Base-by-base conservation (phyloP, 2,329 filamentous ascomycete genomes). In the Trichoderma atroviride region DNA sequence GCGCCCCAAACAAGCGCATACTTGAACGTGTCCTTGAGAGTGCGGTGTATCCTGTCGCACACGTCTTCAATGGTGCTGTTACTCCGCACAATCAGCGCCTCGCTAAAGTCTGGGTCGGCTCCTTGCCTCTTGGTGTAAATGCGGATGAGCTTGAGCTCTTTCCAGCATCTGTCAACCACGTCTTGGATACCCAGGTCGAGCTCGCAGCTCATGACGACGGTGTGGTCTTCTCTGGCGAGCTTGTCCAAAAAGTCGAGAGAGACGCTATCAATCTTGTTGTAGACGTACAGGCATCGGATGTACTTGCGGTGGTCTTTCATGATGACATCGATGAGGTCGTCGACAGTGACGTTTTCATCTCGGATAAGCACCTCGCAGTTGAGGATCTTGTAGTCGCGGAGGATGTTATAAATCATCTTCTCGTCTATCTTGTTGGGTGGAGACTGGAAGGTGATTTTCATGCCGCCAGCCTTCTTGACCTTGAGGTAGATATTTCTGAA, bases 291-390 rank as follows among this genome's bases (percentile, higher is more conserved):
- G 78, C 93, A 91, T 79, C 86, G 89, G 84, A 99, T 97, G 85
- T 99, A 99, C 81, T 97, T 99, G 78, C 96, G 87, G 84, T 99
- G 96, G 78, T 97, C 93, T 81, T 96, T 97, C 95, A 98, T 98
- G 81, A 99, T 97, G 71, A 97, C 94, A 80, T 99, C 96, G 83
- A 99, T 99, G 80, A 99, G 92, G 81, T 99, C 95, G 82, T 99
- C 96, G 43, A 99, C 94, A 0, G 96, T 98, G 52, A 92, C 93
- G 78, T 96, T 90, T 77, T 99, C 96, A 78, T 99, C 96, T 75
- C 96, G 92, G 19, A 99, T 89, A 27, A 99, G 88, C 0, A 99
- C 94, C 80, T 99, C 96, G 81, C 92, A 96, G 84, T 99, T 99
- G 70, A 99, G 88, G 75, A 99, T 94, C 84, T 97, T 97, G 89